Evolutionary conservation across 108 stramenopile genomes (phyloP), one percentile per base, ranked within the genome.

Genomic region (Conticribra weissflogii): DNA sequence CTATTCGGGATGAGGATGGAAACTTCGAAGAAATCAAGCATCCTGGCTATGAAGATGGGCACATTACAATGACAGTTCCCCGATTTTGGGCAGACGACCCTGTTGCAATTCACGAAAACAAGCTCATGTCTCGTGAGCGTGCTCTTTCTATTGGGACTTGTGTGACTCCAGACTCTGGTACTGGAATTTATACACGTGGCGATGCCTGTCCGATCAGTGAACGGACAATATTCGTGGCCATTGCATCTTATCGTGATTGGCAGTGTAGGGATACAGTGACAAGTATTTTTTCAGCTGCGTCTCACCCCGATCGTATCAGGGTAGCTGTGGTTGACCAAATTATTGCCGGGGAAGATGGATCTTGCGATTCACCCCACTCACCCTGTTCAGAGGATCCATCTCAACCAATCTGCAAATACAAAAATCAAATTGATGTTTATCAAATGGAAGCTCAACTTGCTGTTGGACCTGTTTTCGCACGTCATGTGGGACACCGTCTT

Each of bases 241-340:
- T 81, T 72, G 80, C 80, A n/a, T 72, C 71, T 12, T 81, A 81
- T 66, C 63, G 80, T 27, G 80, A 81, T 48, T 76, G 63, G 62
- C 80, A 81, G 41, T 81, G 80, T 47, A 71, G 76, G 34, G 71
- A 81, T 60, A 81, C 90, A 21, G 85, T 92, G 16, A 85, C 85
- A 48, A 82, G 79, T 31, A 85, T 83, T 31, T 94, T 91, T 63
- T 53, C 64, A 24, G 66, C 85, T 19, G 88, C 90, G 3, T 47
- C 78, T 50, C 73, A 89, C 65, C 88, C 91, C 25, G 73, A 89
- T 23, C 78, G 90, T 28, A 74, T 92, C 24, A 72, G 88, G 17
- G 83, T 91, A 36, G 80, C 63, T 3, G 76, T 81, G 17, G 80
- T 81, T 9, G 80, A 81, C 61, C 80, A 81, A 66, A 81, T 77